Conservation (phyloP, 805 yeast species). For the Myxozyma mucilagina region DNA sequence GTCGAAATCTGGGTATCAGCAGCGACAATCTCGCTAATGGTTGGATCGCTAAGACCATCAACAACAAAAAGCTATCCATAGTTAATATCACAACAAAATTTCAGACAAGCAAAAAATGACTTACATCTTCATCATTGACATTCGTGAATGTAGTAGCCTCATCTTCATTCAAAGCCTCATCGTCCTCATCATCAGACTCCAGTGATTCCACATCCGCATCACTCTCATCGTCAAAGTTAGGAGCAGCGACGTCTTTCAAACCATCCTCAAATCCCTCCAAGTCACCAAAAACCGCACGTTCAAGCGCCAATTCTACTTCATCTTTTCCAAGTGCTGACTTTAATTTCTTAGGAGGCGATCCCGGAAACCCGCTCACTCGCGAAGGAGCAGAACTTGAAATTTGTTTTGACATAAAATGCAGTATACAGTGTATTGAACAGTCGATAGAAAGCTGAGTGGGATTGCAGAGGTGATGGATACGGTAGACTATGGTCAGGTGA, state of each 20-base stretch:
- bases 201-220: slow-evolving; percentile 16
- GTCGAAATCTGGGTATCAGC: slow-evolving; percentile 36
- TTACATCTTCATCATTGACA: slow-evolving; percentile 25
- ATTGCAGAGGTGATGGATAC: background rate
- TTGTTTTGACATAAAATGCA: slow-evolving; percentile 1
- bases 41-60: slow-evolving; percentile 37
- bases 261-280: slow-evolving; percentile 67
- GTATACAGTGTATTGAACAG: background rate
- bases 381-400: slow-evolving; percentile 16
- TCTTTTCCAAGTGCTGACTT: slow-evolving; percentile 56
- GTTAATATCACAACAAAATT: background rate
- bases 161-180: slow-evolving; percentile 18
- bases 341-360: slow-evolving; percentile 17
- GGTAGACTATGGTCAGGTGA: background rate
- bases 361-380: slow-evolving; percentile 11
- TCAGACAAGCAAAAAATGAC: background rate
- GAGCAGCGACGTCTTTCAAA: slow-evolving; percentile 50
- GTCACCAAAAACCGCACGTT: slow-evolving; percentile 89
- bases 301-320: slow-evolving; percentile 76
- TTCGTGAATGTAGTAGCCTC: slow-evolving; percentile 18
- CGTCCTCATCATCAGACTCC: slow-evolving; percentile 3
- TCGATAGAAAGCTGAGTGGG: background rate
- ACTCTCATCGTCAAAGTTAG: slow-evolving; percentile 24
- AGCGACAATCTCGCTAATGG: slow-evolving; percentile 29
- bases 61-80: slow-evolving; percentile 20